Base-by-base conservation (phyloP, 805 yeast genomes). In the Candida tallmaniae region DNA sequence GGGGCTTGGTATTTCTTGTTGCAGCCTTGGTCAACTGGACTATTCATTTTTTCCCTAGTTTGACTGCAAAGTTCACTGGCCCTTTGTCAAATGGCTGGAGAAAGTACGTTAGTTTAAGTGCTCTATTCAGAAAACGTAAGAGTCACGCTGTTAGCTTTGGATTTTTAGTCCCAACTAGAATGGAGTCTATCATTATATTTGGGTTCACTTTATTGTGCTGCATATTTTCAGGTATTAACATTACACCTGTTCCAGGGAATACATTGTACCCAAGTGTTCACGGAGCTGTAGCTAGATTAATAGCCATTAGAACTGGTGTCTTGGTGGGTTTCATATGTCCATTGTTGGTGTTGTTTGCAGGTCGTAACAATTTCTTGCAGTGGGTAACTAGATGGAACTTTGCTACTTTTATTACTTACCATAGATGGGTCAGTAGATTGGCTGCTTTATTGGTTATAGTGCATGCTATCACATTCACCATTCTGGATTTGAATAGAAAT, bases 361-460 rank as follows among this genome's bases (percentile, higher is more conserved):
- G 81, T 14, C 63, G 93, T 45, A 84, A 83, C 54, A 84, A 81
- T 46, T 74, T 84, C 16, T 61, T 83, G 44, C 70, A 73, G 40
- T 61, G 60, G 51, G 35, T 79, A 2, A 73, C 89, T 0, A 86
- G 89, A 32, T 60, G 57, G 65, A 63, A 48, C 36, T 65, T 44
- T 36, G 57, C 79, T 0, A 65, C 80, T 15, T 80, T 76, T 49
- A 62, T 77, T 29, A 58, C 73, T 20, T 73, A 70, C 46, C 86
- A 80, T 50, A 66, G 80, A 33, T 78, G 81, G 59, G 42, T 76
- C 6, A 68, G 78, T 1, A 62, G 84, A 41, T 53, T 68, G 9
- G 49, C 63, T 23, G 32, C 66, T 2, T 56, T 67, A 19, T 47
- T 76, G 26, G 48, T 78, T 3, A 49, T 51, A 12, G 40, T 75